These are phyloP conservation scores for Cardamine chenopodiifolia DNA, from an alignment of 345 rosid genomes.

Conservation along the genomic window DNA sequence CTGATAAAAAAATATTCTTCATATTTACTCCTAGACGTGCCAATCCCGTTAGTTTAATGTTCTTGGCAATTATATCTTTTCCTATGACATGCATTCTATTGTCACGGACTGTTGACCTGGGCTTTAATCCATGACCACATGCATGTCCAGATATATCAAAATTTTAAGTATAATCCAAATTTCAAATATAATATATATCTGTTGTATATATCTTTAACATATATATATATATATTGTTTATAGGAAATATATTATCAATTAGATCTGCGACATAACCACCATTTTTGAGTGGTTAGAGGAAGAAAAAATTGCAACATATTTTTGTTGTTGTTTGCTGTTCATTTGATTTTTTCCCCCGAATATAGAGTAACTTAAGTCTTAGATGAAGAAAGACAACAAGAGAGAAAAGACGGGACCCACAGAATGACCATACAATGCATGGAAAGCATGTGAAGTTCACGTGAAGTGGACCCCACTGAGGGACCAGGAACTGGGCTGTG, in stretches of 20 bases:
- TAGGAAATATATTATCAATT: neutral
- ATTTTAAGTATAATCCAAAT: neutral
- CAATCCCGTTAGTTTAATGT: neutral
- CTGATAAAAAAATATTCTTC: neutral
- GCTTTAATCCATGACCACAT: neutral
- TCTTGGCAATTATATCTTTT: neutral
- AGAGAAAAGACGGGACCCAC: neutral
- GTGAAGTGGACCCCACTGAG: slow-evolving; percentile 40
- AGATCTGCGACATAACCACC: neutral
- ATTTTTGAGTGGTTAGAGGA: neutral
- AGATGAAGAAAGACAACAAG: slow-evolving; percentile 19
- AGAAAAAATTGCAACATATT: neutral
- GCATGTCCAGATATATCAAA: neutral
- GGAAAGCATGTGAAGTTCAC: slow-evolving; percentile 57
- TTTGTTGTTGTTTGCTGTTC: neutral
- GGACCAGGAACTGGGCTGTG: neutral
- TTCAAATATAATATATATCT: neutral
- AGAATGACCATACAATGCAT: slow-evolving; percentile 27
- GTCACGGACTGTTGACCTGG: neutral
- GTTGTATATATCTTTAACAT: too few relatives aligned
- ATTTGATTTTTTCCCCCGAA: neutral
- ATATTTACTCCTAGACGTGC: neutral
- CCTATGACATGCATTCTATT: neutral
- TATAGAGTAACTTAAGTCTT: neutral
- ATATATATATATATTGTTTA: neutral